Base-by-base conservation (phyloP, 768 basidiomycete genomes). In the Lactarius hengduanensis region DNA sequence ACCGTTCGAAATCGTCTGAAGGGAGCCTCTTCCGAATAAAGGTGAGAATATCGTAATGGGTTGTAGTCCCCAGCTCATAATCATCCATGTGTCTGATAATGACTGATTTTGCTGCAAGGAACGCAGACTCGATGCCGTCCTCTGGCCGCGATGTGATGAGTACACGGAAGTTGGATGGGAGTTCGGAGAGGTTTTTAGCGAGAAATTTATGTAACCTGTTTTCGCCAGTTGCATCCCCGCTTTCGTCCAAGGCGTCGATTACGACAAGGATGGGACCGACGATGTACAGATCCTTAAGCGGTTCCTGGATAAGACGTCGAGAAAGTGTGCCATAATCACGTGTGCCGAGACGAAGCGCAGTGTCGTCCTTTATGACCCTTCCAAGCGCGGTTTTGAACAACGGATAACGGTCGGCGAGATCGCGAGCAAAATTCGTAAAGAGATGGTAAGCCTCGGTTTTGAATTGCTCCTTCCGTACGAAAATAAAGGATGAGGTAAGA, bases 221-320 rank as follows among this genome's bases (percentile, higher is more conserved):
- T 13, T 26, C 13, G 15, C 38, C 58, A 22, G 22, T 43, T 41
- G 38, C 38, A 4, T 56, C 55, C 10, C 55, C 55, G 6, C 54
- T 55, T 26, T 55, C 54, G 26, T 55, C 54, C 54, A 55, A 55
- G 54, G 54, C 54, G 28, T 56, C 55, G 8, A 56, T 56, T 28
- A 56, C 30, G 6, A 56, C 16, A 20, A 56, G 32, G 20, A 50
- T 50, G 11, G 47, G 47, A 11, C n/a, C 47, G 18, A 22, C 47
- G n/a, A 50, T 22, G n/a, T 4, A 10, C 16, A 34, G 16, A 34
- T n/a, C 30, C 30, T 7, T 30, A 32, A 56, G 55, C 20, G 55
- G 55, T 56, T 56, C 32, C 55, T 3, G 28, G 15, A 56, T 28
- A 9, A 56, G 55, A 16, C 55, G 20, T 34, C 7, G 28, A 32